Conservation (phyloP, 2,329 filamentous ascomycete genomes). For the Aspergillus ustus region DNA sequence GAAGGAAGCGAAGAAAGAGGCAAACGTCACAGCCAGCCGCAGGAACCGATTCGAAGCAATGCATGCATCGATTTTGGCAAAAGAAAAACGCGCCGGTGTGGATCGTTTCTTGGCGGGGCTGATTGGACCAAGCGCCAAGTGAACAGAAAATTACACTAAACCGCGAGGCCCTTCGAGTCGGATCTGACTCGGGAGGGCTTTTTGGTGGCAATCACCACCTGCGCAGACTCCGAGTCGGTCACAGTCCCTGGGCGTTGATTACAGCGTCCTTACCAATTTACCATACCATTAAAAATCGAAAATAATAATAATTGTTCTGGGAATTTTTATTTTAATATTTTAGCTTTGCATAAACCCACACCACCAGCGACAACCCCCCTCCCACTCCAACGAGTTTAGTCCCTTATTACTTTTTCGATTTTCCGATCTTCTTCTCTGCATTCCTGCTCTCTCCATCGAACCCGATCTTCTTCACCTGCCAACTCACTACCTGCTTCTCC, state of each 20-base stretch:
- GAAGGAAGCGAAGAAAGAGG: not conserved
- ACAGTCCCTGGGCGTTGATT: slow-evolving; percentile 7
- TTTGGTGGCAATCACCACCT: slow-evolving; percentile 26
- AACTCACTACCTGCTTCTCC: slow-evolving; percentile 28
- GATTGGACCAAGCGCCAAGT: slow-evolving; percentile 29
- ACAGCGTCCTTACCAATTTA: slow-evolving; percentile 21
- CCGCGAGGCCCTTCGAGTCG: not conserved
- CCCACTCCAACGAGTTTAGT: slow-evolving; percentile 5
- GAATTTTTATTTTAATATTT: slow-evolving; percentile 16
- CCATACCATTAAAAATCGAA: slow-evolving; percentile 16
- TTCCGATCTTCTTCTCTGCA: slow-evolving; percentile 26
- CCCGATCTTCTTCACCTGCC: slow-evolving; percentile 27
- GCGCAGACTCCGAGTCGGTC: slow-evolving; percentile 12
- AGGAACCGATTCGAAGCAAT: slow-evolving; percentile 26
- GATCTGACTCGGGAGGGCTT: slow-evolving; percentile 18
- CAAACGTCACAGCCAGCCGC: slow-evolving; percentile 28
- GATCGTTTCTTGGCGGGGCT: slow-evolving; percentile 25
- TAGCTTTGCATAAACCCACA: slow-evolving; percentile 18
- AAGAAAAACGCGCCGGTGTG: slow-evolving; percentile 21
- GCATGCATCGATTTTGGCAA: slow-evolving; percentile 25
- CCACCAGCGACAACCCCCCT: slow-evolving; percentile 11
- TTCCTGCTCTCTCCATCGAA: slow-evolving; percentile 25
- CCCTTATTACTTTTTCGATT: slow-evolving; percentile 24
- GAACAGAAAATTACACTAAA: slow-evolving; percentile 18
- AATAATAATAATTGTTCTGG: slow-evolving; percentile 14